Percentiles rank a stretch among this genome's conserved stretches.
Conservation (phyloP, 179 eudicot genomes). For the Amaranthus tricolor region DNA sequence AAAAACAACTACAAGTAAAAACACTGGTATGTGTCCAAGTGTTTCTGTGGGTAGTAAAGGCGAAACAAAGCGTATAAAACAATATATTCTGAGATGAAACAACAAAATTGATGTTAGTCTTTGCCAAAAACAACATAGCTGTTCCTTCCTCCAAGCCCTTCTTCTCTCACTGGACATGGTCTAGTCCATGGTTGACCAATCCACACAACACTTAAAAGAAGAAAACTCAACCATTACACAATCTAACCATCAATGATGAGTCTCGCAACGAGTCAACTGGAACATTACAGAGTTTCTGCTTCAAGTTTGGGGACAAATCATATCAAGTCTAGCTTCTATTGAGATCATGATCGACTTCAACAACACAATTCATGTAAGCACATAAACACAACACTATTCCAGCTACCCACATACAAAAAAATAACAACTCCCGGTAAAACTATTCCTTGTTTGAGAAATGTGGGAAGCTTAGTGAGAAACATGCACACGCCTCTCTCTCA, state of each 20-base stretch:
- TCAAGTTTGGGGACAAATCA: neutral
- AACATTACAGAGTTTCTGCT: neutral
- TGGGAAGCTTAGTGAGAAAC: neutral
- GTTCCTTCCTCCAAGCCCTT: neutral
- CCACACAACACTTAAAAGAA: neutral
- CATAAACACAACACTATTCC: neutral
- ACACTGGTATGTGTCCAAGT: neutral
- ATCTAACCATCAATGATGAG: neutral
- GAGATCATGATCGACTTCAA: conserved; percentile 4
- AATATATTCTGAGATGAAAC: neutral
- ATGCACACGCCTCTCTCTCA: conserved; percentile 20
- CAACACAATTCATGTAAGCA: neutral
- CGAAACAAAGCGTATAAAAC: neutral
- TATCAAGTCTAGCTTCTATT: neutral
- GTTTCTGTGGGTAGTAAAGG: neutral
- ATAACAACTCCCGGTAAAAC: neutral
- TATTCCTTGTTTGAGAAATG: neutral
- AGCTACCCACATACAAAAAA: neutral
- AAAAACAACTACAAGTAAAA: neutral
- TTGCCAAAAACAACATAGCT: neutral
- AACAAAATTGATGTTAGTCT: neutral
- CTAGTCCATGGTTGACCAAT: neutral
- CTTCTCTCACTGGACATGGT: neutral
- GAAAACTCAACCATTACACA: neutral
- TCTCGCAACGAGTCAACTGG: neutral